phyloP scores from a whole-genome alignment of 2,329 filamentous ascomycete species.

The Fusarium protoensiforme region DNA sequence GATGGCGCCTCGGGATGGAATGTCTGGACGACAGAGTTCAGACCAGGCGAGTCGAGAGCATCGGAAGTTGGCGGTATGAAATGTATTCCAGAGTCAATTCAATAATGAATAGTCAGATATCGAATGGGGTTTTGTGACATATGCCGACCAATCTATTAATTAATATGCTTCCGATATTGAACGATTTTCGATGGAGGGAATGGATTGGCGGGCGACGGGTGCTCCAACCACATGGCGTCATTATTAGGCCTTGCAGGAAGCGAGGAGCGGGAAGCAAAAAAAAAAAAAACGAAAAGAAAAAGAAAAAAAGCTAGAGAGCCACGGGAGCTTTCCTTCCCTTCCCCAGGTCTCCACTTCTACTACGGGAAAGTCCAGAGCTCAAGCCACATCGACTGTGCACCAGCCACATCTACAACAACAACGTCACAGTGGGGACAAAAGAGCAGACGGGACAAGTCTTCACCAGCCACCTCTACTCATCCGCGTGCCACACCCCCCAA shows the following conservation, averaged over 20 bases:
- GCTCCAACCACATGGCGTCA: slow-evolving; percentile 27
- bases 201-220: slow-evolving; percentile 20
- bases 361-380: background rate
- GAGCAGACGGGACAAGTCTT: background rate
- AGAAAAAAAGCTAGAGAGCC: background rate
- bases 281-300: background rate
- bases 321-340: background rate
- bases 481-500: background rate
- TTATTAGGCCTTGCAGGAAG: slow-evolving; percentile 23
- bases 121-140: slow-evolving; percentile 4
- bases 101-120: background rate
- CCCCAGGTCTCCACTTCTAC: slow-evolving; percentile 28
- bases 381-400: slow-evolving; percentile 11
- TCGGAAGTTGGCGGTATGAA: background rate
- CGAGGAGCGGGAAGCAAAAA: slow-evolving; percentile 5
- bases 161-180: slow-evolving; percentile 11
- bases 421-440: slow-evolving; percentile 21
- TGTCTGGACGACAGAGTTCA: slow-evolving; percentile 10
- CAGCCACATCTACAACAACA: slow-evolving; percentile 16
- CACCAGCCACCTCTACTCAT: slow-evolving; percentile 32
- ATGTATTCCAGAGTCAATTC: background rate
- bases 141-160: background rate
- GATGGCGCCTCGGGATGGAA: slow-evolving; percentile 14
- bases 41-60: slow-evolving; percentile 5
- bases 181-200: slow-evolving; percentile 22